Percentiles rank a stretch among this genome's conserved stretches.
phyloP scores from a whole-genome alignment of 139 green algal species.

The Picochlorum sp. region DNA sequence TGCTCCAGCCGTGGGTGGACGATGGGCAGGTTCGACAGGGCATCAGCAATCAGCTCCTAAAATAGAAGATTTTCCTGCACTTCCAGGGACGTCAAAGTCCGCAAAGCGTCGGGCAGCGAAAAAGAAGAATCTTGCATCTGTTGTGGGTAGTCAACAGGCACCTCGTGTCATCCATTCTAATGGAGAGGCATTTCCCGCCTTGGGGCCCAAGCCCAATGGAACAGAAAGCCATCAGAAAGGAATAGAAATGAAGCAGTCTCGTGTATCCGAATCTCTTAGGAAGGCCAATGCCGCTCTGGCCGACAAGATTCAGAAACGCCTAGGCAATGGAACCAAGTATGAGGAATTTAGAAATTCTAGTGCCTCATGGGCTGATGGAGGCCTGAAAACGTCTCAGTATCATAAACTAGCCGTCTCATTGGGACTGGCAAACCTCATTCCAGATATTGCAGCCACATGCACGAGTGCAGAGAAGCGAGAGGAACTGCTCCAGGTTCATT shows the following conservation, averaged over 20 bases:
- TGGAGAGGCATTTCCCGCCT: slow-evolving; percentile 42
- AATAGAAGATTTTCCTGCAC: slow-evolving; percentile 57
- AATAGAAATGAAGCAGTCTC: too few relatives aligned
- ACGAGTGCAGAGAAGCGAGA: slow-evolving; percentile 36
- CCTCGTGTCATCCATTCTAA: not conserved
- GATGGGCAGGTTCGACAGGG: not conserved
- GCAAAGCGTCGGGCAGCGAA: slow-evolving; percentile 36
- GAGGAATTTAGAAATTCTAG: slow-evolving; percentile 33
- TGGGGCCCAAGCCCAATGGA: slow-evolving; percentile 3
- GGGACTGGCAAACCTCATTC: slow-evolving; percentile 43
- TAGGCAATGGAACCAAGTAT: slow-evolving; percentile 41
- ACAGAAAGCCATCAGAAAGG: not conserved
- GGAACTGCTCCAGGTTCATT: slow-evolving; percentile 50
- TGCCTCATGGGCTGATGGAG: slow-evolving; percentile 37
- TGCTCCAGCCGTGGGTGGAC: slow-evolving; percentile 6
- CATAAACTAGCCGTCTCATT: slow-evolving; percentile 35
- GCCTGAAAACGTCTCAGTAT: slow-evolving; percentile 26
- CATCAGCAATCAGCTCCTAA: slow-evolving; percentile 1
- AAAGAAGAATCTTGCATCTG: slow-evolving; percentile 29
- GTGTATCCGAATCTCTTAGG: slow-evolving; percentile 49
- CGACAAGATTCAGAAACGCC: slow-evolving; percentile 41
- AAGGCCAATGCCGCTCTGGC: slow-evolving; percentile 57
- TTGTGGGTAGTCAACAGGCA: slow-evolving; percentile 12
- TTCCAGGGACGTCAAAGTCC: slow-evolving; percentile 35
- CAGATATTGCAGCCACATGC: slow-evolving; percentile 59